Conservation (phyloP, 176 grass and related monocot genomes). For the Phyllostachys edulis region DNA sequence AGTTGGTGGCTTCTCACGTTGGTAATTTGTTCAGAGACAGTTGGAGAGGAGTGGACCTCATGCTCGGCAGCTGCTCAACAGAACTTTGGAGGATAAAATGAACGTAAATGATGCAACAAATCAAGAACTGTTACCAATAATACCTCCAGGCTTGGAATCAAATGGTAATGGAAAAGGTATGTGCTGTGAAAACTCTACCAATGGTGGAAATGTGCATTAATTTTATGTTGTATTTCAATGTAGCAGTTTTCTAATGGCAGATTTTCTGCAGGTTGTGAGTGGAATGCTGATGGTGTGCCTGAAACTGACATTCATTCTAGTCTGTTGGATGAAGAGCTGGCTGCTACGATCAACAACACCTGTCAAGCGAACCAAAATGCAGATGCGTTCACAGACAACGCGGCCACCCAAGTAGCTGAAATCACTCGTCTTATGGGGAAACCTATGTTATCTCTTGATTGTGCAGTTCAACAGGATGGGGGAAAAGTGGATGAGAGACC, state of each 20-base stretch:
- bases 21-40: conserved; percentile 5
- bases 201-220: background rate
- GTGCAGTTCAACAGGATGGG: background rate
- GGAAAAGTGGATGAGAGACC: background rate
- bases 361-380: background rate
- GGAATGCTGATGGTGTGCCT: background rate
- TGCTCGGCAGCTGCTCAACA: background rate
- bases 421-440: background rate
- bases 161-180: conserved; percentile 24
- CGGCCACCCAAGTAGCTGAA: conserved; percentile 3
- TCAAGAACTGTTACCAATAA: background rate
- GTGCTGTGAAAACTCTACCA: background rate
- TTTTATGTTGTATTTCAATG: conserved; percentile 1
- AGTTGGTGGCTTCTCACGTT: background rate
- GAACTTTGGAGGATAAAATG: conserved; percentile 20
- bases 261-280: conserved; percentile 19
- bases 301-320: background rate
- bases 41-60: background rate
- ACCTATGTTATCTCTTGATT: background rate
- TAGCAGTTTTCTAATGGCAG: background rate
- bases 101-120: background rate
- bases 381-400: background rate
- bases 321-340: background rate
- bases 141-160: conserved; percentile 27
- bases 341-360: background rate